phyloP scores from a whole-genome alignment of 352 stramenopile genomes.

The Pythium pectinolyticum region DNA sequence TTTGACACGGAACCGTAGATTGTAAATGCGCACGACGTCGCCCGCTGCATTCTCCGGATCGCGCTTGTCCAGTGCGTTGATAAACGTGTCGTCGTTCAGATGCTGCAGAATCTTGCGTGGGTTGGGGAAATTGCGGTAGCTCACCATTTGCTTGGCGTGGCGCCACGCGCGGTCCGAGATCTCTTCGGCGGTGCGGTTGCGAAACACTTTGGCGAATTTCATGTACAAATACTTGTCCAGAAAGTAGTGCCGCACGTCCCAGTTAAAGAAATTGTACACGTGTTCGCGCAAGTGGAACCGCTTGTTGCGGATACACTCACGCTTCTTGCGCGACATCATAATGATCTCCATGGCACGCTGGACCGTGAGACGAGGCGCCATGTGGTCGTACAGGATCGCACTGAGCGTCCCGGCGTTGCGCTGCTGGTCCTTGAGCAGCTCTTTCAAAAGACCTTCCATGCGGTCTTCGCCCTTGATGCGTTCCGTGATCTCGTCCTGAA shows the following conservation, averaged over 20 bases:
- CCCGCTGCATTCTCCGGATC: conserved; percentile 32
- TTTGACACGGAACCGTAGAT: conserved; percentile 48
- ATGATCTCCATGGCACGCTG: conserved; percentile 43
- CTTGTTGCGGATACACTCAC: conserved; percentile 36
- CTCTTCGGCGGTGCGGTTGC: conserved; percentile 36
- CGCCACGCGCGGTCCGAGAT: conserved; percentile 39
- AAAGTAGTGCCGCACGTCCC: conserved; percentile 44
- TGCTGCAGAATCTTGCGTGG: conserved; percentile 32
- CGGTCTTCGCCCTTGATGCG: conserved; percentile 55
- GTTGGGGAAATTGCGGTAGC: conserved; percentile 34
- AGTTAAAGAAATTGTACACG: conserved; percentile 49
- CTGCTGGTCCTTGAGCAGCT: conserved; percentile 35
- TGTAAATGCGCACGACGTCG: conserved; percentile 35
- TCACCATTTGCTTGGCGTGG: conserved; percentile 43
- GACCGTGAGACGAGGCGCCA: conserved; percentile 26
- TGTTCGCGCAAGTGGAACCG: conserved; percentile 30
- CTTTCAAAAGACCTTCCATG: conserved; percentile 55
- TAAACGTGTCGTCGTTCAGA: conserved; percentile 60
- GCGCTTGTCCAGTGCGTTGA: conserved; percentile 37
- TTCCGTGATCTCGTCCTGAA: conserved; percentile 45
- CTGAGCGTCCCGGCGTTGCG: conserved; percentile 11
- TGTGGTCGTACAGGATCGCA: conserved; percentile 23
- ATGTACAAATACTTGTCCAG: conserved; percentile 42
- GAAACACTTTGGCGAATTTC: conserved; percentile 49
- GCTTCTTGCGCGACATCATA: conserved; percentile 40